Conservation (phyloP, 345 rosid species). For the sweet orange (Citrus sinensis) region DNA sequence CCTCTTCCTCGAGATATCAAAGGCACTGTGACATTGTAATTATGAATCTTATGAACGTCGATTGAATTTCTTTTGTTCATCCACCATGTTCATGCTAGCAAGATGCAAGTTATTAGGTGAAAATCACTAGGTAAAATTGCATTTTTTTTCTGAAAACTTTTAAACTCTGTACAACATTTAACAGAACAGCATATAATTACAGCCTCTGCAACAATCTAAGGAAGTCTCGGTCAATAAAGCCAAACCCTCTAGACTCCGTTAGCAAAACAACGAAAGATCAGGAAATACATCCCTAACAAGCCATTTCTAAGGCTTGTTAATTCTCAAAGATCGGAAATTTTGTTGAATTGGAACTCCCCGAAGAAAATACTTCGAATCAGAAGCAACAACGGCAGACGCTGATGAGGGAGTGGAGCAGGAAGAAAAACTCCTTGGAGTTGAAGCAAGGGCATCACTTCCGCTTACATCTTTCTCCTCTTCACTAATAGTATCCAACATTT, state of each 20-base stretch:
- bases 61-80: too few species aligned
- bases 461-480: conserved; percentile 71
- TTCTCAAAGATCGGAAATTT: conserved; percentile 28
- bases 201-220: not conserved
- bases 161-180: not conserved
- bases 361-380: conserved; percentile 27
- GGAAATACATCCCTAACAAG: not conserved
- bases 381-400: conserved; percentile 16
- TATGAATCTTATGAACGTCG: not conserved
- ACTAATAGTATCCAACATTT: conserved; percentile 67
- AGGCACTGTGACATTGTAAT: too few species aligned
- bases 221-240: not conserved
- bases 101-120: not conserved
- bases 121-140: not conserved
- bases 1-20: too few species aligned
- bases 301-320: conserved; percentile 1
- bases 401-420: not conserved
- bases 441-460: conserved; percentile 24
- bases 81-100: not conserved
- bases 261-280: not conserved
- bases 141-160: not conserved
- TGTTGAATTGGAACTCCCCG: conserved; percentile 29
- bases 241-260: not conserved
- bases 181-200: not conserved
- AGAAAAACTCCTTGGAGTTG: conserved; percentile 31